These are phyloP conservation scores for Physaria fendleri DNA, from an alignment of 345 rosid species.

Conservation along the genomic window DNA sequence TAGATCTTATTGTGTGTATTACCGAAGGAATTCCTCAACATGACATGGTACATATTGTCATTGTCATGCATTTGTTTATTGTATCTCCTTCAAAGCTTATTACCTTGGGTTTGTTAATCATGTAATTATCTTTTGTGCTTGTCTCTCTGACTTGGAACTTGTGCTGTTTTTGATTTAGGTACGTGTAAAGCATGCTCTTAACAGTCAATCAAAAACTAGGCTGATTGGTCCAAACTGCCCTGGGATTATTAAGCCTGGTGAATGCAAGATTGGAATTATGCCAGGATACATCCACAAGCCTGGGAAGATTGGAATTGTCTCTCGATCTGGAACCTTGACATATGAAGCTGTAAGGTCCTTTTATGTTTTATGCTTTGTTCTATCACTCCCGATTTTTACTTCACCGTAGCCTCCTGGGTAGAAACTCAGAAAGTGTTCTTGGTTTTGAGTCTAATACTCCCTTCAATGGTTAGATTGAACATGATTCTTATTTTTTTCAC, in stretches of 20 bases:
- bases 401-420: background rate
- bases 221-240: constrained; percentile 98
- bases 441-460: too few species aligned
- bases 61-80: too few species aligned
- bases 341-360: constrained; percentile 84
- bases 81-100: background rate
- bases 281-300: constrained; percentile 99
- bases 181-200: constrained; percentile 84
- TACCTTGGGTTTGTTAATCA: background rate
- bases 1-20: too few species aligned
- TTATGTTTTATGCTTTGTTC: constrained; percentile 5
- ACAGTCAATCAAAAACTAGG: constrained; percentile 81
- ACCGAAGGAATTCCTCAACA: too few species aligned
- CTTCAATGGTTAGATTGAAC: background rate
- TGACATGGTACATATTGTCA: too few species aligned
- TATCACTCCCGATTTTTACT: background rate
- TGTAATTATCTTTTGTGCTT: background rate
- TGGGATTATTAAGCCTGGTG: constrained; percentile 94
- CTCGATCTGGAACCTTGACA: constrained; percentile 95
- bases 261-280: constrained; percentile 95
- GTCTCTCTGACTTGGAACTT: constrained; percentile 4
- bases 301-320: constrained; percentile 88
- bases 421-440: background rate
- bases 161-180: constrained; percentile 40
- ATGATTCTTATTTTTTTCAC: background rate